Percentiles rank a stretch among this genome's conserved stretches.
These are phyloP conservation scores for Ceratobasidium papillatum DNA, from an alignment of 1,284 basidiomycete genomes.

Conservation along the genomic window DNA sequence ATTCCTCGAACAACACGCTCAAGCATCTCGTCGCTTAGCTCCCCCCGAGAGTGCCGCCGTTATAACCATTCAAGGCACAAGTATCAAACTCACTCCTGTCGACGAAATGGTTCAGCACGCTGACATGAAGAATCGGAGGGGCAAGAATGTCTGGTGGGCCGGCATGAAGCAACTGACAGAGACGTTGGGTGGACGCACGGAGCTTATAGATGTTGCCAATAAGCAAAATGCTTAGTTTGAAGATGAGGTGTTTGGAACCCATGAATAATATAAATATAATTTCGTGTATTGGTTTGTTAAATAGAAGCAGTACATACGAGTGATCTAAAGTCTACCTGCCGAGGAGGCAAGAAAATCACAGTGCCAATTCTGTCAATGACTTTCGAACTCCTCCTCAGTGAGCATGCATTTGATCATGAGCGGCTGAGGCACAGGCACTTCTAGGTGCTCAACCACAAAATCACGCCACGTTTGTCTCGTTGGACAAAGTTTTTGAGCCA, in stretches of 20 bases:
- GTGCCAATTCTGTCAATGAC: not conserved
- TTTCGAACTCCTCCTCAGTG: not conserved
- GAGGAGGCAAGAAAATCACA: too few relatives aligned
- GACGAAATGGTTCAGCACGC: constrained; percentile 85
- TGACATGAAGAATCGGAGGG: constrained; percentile 90
- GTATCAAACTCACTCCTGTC: constrained; percentile 83
- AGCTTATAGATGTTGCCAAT: constrained; percentile 13
- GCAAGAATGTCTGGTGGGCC: constrained; percentile 85
- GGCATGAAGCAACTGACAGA: constrained; percentile 75
- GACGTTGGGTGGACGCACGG: constrained; percentile 59
- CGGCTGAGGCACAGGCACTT: constrained; percentile 15
- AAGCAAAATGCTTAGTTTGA: not conserved
- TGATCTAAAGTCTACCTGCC: too few relatives aligned
- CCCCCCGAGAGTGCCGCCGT: constrained; percentile 79
- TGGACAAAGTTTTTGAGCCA: constrained; percentile 1
- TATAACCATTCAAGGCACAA: constrained; percentile 87
- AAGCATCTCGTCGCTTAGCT: constrained; percentile 53
- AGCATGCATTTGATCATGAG: not conserved
- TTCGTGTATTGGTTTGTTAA: not conserved
- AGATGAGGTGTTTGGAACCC: not conserved
- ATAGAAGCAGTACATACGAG: not conserved
- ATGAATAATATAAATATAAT: not conserved
- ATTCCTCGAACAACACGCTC: constrained; percentile 88
- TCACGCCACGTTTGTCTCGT: constrained; percentile 21
- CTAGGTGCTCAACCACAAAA: constrained; percentile 1